These are phyloP conservation scores for Penicillium cinerascens DNA, from an alignment of 495 filamentous ascomycete genomes.

Conservation along the genomic window DNA sequence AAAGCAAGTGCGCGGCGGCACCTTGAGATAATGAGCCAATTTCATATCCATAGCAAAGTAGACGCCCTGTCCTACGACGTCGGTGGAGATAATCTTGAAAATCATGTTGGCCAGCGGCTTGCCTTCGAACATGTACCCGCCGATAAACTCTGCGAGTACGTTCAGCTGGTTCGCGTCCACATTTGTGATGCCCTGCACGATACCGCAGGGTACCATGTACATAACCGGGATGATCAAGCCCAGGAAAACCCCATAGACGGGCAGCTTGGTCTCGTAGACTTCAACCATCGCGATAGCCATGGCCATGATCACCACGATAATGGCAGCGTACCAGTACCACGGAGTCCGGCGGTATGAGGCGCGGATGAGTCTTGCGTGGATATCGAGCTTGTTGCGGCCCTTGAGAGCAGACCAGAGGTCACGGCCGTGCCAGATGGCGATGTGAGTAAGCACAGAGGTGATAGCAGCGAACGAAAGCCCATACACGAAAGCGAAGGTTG, in stretches of 20 bases:
- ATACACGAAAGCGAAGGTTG: constrained; percentile 79
- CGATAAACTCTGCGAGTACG: constrained; percentile 36
- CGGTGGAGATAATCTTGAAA: constrained; percentile 21
- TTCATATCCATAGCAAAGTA: constrained; percentile 43
- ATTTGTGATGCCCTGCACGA: constrained; percentile 85
- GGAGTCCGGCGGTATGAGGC: constrained; percentile 70
- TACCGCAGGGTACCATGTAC: constrained; percentile 81
- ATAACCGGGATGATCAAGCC: constrained; percentile 68
- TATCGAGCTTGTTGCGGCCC: constrained; percentile 48
- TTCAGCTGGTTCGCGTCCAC: constrained; percentile 62
- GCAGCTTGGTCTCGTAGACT: constrained; percentile 70
- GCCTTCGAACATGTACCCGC: constrained; percentile 33
- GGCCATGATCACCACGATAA: constrained; percentile 68
- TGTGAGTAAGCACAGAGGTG: constrained; percentile 61
- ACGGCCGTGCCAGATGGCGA: constrained; percentile 55
- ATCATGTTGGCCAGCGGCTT: constrained; percentile 37
- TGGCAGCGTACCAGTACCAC: constrained; percentile 71
- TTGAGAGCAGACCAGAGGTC: constrained; percentile 51
- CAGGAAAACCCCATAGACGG: constrained; percentile 76
- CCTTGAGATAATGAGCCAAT: constrained; percentile 40
- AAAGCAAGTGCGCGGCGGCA: constrained; percentile 39
- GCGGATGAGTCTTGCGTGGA: constrained; percentile 71
- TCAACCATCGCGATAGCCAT: constrained; percentile 83
- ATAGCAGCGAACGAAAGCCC: constrained; percentile 79
- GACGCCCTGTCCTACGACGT: constrained; percentile 26